A percentile compares a stretch with the other conserved stretches of the same genome.
Evolutionary conservation across 129 eudicot genomes (phyloP).

Genomic region (Lactuca saligna): DNA sequence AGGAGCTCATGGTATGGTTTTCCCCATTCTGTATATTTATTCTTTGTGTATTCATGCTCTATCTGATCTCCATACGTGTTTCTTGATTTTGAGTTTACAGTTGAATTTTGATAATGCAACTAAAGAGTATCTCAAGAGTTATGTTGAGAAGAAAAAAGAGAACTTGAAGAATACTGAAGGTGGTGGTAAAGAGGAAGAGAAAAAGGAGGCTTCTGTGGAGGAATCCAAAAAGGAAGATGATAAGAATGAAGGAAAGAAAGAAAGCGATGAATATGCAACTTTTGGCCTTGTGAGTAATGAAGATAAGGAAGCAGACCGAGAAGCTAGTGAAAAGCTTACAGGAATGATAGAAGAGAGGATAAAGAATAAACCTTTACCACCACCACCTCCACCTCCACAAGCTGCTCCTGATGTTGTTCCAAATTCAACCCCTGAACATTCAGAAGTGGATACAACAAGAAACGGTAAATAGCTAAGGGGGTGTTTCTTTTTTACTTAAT

Average conservation of each 20-base stretch:
- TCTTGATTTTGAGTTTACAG: slow-evolving; percentile 41
- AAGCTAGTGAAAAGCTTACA: slow-evolving; percentile 69
- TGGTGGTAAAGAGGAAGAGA: slow-evolving; percentile 49
- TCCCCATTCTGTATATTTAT: background rate
- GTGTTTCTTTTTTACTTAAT: background rate
- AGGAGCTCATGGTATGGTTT: slow-evolving; percentile 72
- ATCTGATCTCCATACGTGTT: background rate
- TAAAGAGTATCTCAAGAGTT: slow-evolving; percentile 62
- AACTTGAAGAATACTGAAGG: slow-evolving; percentile 45
- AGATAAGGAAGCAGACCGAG: slow-evolving; percentile 78
- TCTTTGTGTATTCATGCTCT: background rate
- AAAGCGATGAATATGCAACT: slow-evolving; percentile 42
- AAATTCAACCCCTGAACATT: slow-evolving; percentile 49
- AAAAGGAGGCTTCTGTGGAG: slow-evolving; percentile 42
- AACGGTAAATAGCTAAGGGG: slow-evolving; percentile 38
- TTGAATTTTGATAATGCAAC: slow-evolving; percentile 74
- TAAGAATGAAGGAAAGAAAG: slow-evolving; percentile 46
- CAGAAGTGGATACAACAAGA: slow-evolving; percentile 53
- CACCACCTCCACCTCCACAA: slow-evolving; percentile 87
- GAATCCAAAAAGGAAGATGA: slow-evolving; percentile 41
- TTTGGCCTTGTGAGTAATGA: slow-evolving; percentile 90
- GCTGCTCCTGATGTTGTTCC: slow-evolving; percentile 38
- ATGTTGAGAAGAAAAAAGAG: slow-evolving; percentile 76
- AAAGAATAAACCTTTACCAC: slow-evolving; percentile 82
- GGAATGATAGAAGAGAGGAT: slow-evolving; percentile 87